Evolutionary conservation across 768 basidiomycete species (phyloP), one percentile per base, ranked within the genome.

Genomic region (Termitomyces eurrhizus): DNA sequence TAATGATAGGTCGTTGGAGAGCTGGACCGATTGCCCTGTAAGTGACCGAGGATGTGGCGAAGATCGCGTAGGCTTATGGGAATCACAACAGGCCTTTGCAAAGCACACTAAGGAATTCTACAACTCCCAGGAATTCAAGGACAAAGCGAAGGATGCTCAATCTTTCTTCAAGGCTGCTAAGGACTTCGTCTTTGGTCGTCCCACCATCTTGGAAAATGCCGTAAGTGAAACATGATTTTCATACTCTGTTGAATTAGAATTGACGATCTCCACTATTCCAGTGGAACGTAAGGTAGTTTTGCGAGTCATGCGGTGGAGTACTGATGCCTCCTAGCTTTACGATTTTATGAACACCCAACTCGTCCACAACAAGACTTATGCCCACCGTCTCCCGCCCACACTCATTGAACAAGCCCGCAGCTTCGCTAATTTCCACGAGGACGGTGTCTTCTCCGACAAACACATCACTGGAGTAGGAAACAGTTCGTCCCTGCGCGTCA

Each of bases 1-100:
- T 56, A 90, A 92, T 64, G 89, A 92, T 70, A 85, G 89, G 67
- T 89, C 89, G 26, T 78, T 94, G 62, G 91, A 95, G 75, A 87
- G 87, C 65, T 94, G 89, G 90, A 81, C 80, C 36, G 73, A 80
- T 70, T 80, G 79, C 73, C 81, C 80, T 58, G 83, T 79, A 66
- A 45, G 77, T 67, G 21, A 18, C 7, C 7, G 5, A 37, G 4
- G 18, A 4, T 21, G 6, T 29, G 3, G 8, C 7, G 13, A 16
- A 11, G 18, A 8, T 33, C 13, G 13, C 1, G 18, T 26, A 2
- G 2, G 6, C 36, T 26, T 9, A 48, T 44, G 5, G 7, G 24
- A 56, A 58, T 60, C 32, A 13, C 2, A 7, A 53, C 65, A 89
- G 86, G 78, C 80, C 35, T 92, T 92, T 71, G 75, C 86, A 63